Evolutionary conservation across 345 rosid genomes (phyloP).

Genomic region (Eucalyptus brandiana): DNA sequence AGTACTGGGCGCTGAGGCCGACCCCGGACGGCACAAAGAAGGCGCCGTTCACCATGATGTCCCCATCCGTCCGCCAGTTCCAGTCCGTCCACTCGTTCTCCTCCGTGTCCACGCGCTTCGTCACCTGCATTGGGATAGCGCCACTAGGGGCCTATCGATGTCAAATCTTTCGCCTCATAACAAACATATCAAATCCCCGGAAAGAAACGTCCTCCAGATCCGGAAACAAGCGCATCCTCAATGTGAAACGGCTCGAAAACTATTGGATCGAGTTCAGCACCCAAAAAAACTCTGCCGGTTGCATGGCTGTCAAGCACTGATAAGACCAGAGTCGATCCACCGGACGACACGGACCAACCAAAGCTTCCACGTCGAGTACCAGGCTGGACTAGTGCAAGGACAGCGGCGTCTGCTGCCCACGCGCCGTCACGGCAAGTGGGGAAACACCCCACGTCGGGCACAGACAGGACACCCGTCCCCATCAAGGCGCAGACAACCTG

Average conservation of each 20-base stretch:
- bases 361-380: neutral
- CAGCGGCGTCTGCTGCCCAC: neutral
- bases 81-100: conserved; percentile 62
- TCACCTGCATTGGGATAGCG: conserved; percentile 36
- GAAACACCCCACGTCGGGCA: neutral
- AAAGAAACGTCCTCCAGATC: neutral
- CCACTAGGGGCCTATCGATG: neutral
- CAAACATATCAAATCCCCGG: neutral
- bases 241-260: neutral
- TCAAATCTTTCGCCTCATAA: neutral
- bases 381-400: neutral
- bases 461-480: neutral
- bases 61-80: conserved; percentile 98
- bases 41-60: conserved; percentile 83
- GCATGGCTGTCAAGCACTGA: neutral
- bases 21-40: conserved; percentile 90
- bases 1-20: conserved; percentile 43
- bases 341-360: neutral
- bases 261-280: neutral
- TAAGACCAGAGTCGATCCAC: neutral
- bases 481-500: neutral
- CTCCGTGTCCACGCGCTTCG: conserved; percentile 74
- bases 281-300: neutral
- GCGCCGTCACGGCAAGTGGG: neutral
- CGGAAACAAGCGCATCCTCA: neutral